A percentile compares a stretch with the other conserved stretches of the same genome.
These are phyloP conservation scores for Fusarium nanum DNA, from an alignment of 2,329 filamentous ascomycete species.

Conservation along the genomic window DNA sequence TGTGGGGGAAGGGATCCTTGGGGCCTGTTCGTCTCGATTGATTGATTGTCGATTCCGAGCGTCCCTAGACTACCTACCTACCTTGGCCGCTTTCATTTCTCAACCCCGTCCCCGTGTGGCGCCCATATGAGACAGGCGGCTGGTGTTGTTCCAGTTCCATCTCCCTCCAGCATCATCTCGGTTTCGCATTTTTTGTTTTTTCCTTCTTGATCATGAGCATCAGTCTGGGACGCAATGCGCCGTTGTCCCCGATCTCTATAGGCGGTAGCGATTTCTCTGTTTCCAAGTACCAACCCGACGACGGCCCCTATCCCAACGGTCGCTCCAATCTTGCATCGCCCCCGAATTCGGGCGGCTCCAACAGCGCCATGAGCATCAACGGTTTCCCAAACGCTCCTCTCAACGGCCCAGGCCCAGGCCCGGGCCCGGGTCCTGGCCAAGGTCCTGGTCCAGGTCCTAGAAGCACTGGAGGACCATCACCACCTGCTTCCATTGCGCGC, in stretches of 20 bases:
- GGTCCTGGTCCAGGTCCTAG: slow-evolving; percentile 63
- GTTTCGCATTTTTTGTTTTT: slow-evolving; percentile 34
- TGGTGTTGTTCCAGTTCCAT: slow-evolving; percentile 38
- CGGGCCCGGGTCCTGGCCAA: slow-evolving; percentile 58
- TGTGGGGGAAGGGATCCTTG: slow-evolving; percentile 49
- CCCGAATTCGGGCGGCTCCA: slow-evolving; percentile 73
- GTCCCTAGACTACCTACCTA: background rate
- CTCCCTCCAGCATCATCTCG: slow-evolving; percentile 45
- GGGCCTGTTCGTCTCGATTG: slow-evolving; percentile 9
- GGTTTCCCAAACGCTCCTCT: slow-evolving; percentile 60
- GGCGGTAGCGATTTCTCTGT: slow-evolving; percentile 87
- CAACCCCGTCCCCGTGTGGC: slow-evolving; percentile 44
- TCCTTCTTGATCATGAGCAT: slow-evolving; percentile 66
- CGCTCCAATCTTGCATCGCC: slow-evolving; percentile 74
- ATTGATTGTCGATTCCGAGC: slow-evolving; percentile 6
- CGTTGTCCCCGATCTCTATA: slow-evolving; percentile 84
- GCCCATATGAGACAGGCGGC: slow-evolving; percentile 47
- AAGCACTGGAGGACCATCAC: slow-evolving; percentile 76
- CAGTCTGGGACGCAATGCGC: slow-evolving; percentile 73
- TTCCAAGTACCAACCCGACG: slow-evolving; percentile 71
- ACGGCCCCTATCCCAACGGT: slow-evolving; percentile 64
- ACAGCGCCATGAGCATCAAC: slow-evolving; percentile 69
- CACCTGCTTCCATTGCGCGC: slow-evolving; percentile 86
- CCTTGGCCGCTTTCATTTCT: slow-evolving; percentile 38
- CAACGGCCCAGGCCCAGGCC: slow-evolving; percentile 49